Evolutionary conservation across 1,284 basidiomycete species (phyloP).

Genomic region (Ustilago hordei): DNA sequence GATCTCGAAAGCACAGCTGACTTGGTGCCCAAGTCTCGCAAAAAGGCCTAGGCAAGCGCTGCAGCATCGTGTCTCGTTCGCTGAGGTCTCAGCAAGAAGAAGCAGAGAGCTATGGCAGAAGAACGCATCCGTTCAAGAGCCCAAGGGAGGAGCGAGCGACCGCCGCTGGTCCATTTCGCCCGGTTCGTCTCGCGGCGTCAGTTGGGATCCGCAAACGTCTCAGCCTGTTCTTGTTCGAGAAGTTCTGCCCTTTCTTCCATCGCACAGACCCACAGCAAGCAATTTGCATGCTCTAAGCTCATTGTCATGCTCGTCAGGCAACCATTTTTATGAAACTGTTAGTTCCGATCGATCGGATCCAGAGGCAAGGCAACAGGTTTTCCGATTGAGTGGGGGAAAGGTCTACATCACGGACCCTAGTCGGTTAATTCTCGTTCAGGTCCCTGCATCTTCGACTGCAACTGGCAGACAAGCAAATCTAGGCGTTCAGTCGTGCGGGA

Average conservation of each 20-base stretch:
- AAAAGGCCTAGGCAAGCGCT: too few species aligned
- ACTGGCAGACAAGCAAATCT: background rate
- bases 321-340: background rate
- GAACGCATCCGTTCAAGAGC: too few species aligned
- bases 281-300: too few species aligned
- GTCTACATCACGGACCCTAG: slow-evolving; percentile 11
- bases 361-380: background rate
- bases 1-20: too few species aligned
- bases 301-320: too few species aligned
- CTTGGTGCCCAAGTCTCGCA: too few species aligned
- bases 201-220: background rate
- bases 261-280: background rate
- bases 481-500: slow-evolving; percentile 10
- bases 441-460: slow-evolving; percentile 9
- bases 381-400: background rate
- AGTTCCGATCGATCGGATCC: background rate
- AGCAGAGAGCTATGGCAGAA: too few species aligned
- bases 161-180: background rate
- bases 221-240: too few species aligned
- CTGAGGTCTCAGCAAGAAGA: too few species aligned
- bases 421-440: background rate
- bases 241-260: background rate
- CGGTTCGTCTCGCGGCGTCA: background rate
- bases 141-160: too few species aligned
- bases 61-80: too few species aligned